Base-by-base conservation (phyloP, 2,329 filamentous ascomycete species). In the Colletotrichum theobromicola region DNA sequence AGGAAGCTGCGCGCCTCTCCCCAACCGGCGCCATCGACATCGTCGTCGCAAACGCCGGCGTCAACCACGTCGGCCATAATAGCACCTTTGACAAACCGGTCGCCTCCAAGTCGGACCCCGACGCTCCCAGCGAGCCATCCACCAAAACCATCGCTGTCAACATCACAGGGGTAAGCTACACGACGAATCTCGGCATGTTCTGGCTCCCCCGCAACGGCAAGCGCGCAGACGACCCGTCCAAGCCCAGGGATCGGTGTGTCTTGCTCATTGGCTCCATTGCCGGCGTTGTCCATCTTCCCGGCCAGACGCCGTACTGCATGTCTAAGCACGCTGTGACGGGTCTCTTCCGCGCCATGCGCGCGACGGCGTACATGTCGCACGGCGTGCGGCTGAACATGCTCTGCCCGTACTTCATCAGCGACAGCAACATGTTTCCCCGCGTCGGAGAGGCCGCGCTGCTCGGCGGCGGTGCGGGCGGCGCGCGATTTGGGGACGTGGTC, bases 311-410 rank as follows among this genome's bases (percentile, higher is more conserved):
- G 71, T 94, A 94, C 81, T 86, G 87, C 28, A 86, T 89, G 35
- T 88, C 90, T 58, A 94, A 94, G 80, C 93, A 94, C 82, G 92
- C 87, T 24, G 88, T 94, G 1, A 85, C 93, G 13, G 93, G 92
- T 0, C 83, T 94, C 37, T 94, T 92, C 81, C 87, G 92, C 57
- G 85, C 87, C 7, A 83, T 94, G 60, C 87, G 92, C 18, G 80
- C 84, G 5, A 88, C 87, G 0, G 84, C 87, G 4, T 85, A 87
- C 68, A 77, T 82, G 37, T 26, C 57, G 24, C 82, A 87, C 55
- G 89, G 90, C 28, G 83, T 94, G 55, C 87, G 93, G 58, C 84
- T 93, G 74, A 94, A 94, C 79, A 85, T 93, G 79, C 81, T 94
- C n/a, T 89, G 88, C 72, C 93, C 93, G 0, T 94, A 93, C 82